Percentiles rank a stretch among this genome's conserved stretches.
phyloP scores from a whole-genome alignment of 345 rosid genomes.

The Pugionium dolabratum region DNA sequence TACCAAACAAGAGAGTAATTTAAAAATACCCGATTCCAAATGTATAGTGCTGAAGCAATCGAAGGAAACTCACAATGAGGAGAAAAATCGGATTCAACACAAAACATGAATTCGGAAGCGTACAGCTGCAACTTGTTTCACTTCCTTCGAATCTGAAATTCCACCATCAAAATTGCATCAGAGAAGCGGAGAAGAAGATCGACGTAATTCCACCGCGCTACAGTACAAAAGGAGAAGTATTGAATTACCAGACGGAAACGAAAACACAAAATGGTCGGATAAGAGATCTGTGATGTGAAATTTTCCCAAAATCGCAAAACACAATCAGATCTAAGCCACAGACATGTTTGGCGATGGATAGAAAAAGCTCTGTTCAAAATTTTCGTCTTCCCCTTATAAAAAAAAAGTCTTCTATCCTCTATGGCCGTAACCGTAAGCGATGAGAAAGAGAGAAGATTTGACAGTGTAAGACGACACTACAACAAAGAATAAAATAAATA shows the following conservation, averaged over 20 bases:
- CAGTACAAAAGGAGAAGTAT: conserved; percentile 8
- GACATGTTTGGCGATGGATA: not conserved
- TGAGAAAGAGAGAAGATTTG: conserved; percentile 22
- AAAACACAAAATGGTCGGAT: conserved; percentile 30
- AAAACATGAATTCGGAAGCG: conserved; percentile 51
- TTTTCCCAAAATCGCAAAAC: not conserved
- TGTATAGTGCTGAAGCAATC: not conserved
- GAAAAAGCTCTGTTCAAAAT: conserved; percentile 20
- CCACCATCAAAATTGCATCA: not conserved
- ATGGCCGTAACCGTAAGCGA: conserved; percentile 38
- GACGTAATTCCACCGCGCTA: not conserved
- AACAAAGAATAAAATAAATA: not conserved
- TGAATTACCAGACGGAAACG: conserved; percentile 35
- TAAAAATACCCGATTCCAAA: not conserved
- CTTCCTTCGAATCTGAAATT: conserved; percentile 26
- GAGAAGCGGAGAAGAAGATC: conserved; percentile 21
- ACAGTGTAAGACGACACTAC: conserved; percentile 16
- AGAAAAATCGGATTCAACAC: conserved; percentile 54
- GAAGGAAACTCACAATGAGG: conserved; percentile 54
- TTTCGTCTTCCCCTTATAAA: not conserved
- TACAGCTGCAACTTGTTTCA: not conserved
- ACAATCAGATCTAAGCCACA: conserved; percentile 36
- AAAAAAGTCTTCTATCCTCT: not conserved
- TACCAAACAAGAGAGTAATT: conserved; percentile 9
- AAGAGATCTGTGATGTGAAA: conserved; percentile 41